These are phyloP conservation scores for Xylariaceae sp. DNA, from an alignment of 2,329 filamentous ascomycete species.

Conservation along the genomic window DNA sequence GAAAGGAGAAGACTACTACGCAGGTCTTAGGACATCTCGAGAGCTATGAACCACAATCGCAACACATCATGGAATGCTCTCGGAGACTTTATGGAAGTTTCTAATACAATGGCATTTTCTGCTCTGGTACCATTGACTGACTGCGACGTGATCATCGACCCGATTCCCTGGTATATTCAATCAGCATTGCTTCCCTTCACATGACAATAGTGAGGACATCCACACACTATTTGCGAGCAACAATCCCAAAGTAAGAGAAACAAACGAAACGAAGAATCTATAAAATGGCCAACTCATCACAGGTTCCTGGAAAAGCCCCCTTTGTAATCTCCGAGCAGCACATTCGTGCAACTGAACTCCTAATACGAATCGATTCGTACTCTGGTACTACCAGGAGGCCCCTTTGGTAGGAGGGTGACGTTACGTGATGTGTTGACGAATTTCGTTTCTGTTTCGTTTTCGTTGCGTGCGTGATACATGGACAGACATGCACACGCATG, in stretches of 20 bases:
- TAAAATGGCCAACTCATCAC: neutral
- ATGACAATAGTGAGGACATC: neutral
- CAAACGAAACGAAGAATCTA: neutral
- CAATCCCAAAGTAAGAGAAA: neutral
- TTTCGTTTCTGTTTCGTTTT: no score
- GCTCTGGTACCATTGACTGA: neutral
- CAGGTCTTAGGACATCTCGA: neutral
- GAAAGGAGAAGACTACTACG: neutral
- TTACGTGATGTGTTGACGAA: no score
- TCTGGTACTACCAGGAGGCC: neutral
- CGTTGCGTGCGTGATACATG: neutral
- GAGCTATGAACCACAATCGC: neutral
- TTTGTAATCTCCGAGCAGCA: constrained; percentile 11
- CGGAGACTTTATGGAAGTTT: neutral
- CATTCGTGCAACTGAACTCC: no score
- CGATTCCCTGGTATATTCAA: neutral
- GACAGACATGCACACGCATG: neutral
- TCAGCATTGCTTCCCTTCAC: neutral
- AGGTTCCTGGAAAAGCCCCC: neutral
- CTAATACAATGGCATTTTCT: neutral
- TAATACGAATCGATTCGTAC: no score
- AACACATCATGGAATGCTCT: neutral
- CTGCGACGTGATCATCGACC: neutral
- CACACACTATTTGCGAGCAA: neutral
- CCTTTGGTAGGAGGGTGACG: no score